A percentile compares a stretch with the other conserved stretches of the same genome.
Conservation (phyloP, 306 rosid genomes). For the Begonia loranthoides region DNA sequence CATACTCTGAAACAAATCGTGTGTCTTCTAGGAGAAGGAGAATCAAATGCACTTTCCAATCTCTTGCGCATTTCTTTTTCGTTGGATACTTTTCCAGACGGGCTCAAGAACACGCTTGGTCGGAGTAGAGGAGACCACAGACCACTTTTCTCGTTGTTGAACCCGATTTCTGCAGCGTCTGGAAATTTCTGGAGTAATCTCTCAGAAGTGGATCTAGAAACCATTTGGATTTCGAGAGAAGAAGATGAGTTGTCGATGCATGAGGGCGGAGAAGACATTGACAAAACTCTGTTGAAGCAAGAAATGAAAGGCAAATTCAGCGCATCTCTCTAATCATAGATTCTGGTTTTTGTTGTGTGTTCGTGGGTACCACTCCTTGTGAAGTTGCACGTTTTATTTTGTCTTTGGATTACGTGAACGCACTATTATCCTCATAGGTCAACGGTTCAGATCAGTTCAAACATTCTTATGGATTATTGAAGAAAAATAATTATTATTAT, state of each 20-base stretch:
- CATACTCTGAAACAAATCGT: constrained; percentile 8
- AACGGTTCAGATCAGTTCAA: too few species aligned
- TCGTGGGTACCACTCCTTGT: too few species aligned
- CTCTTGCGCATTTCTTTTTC: constrained; percentile 1
- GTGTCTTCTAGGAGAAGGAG: not conserved
- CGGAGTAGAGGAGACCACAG: constrained; percentile 13
- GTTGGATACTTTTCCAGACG: constrained; percentile 5
- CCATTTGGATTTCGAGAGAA: not conserved
- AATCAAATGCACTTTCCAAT: not conserved
- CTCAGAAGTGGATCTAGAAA: constrained; percentile 10
- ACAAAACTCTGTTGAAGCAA: too few species aligned
- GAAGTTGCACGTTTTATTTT: too few species aligned
- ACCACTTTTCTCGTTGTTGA: constrained; percentile 4
- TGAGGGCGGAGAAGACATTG: too few species aligned
- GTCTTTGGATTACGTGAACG: too few species aligned
- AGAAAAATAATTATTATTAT: too few species aligned
- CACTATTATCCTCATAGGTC: too few species aligned
- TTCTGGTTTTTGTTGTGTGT: too few species aligned
- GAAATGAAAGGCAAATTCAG: too few species aligned
- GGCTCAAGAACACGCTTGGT: constrained; percentile 3
- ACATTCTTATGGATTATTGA: too few species aligned
- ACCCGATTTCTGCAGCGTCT: constrained; percentile 6
- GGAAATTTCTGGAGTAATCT: constrained; percentile 5
- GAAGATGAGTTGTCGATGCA: not conserved
- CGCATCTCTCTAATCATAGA: too few species aligned